Base-by-base conservation (phyloP, 805 yeast species). In the Pichia nanzhaoensis region DNA sequence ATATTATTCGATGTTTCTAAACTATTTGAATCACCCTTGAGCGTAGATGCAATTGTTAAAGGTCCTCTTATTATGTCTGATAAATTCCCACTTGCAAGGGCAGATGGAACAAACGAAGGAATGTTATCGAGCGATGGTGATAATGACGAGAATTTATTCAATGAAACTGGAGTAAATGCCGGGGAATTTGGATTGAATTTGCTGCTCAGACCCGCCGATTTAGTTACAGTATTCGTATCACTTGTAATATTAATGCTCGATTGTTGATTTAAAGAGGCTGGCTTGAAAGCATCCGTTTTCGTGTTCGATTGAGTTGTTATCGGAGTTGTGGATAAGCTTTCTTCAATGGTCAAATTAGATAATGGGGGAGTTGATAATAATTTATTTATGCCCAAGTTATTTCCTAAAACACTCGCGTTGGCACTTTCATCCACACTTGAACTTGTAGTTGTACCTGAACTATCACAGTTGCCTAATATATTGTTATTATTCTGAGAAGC, bases 121-220 rank as follows among this genome's bases (percentile, higher is more conserved):
- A 73, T 67, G 17, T 68, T 73, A 45, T 67, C 67, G 34, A 75
- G 50, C 42, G 70, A 70, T 2, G 81, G 80, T 13, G 80, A 74
- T 49, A 71, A 57, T n/a, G 60, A 58, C 1, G 76, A 56, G 51
- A 73, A 71, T 51, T 73, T 74, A 41, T 57, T 58, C 16, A 57
- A 24, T 2, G 56, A 53, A 8, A 54, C 48, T 6, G 86, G 82
- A 2, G 74, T 74, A 51, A 78, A 77, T 2, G 80, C 66, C 0
- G 82, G 79, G 4, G 68, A 61, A 42, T 78, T 78, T 12, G 77
- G 72, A 51, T 77, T 78, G 57, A 79, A 74, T 52, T 71, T 69
- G 56, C 66, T 71, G 5, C n/a, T 38, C 34, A 27, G 14, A 30
- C 33, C n/a, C 14, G 33, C 22, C 17, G 41, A 38, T 28, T 17